phyloP scores from a whole-genome alignment of 805 yeast species.

The Groenewaldozyma salmanticensis region DNA sequence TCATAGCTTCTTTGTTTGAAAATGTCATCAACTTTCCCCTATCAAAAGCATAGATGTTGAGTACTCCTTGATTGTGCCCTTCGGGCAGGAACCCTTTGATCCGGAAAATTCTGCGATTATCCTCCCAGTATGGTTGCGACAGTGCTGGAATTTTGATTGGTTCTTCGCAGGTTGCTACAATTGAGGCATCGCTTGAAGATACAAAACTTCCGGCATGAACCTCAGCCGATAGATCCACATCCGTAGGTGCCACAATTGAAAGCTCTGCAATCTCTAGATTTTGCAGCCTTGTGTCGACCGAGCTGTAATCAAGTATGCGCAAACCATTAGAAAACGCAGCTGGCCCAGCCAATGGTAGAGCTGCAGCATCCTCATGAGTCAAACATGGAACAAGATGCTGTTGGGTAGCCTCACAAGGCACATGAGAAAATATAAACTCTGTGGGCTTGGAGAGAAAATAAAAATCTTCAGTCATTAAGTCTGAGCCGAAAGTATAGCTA shows the following conservation, averaged over 20 bases:
- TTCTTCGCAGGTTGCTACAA: slow-evolving; percentile 22
- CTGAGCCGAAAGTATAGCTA: slow-evolving; percentile 28
- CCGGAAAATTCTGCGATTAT: slow-evolving; percentile 54
- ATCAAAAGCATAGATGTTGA: slow-evolving; percentile 64
- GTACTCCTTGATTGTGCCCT: slow-evolving; percentile 54
- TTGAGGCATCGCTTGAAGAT: slow-evolving; percentile 1
- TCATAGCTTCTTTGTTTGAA: slow-evolving; percentile 31
- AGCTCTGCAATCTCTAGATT: slow-evolving; percentile 76
- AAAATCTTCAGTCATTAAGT: slow-evolving; percentile 25
- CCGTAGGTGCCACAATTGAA: slow-evolving; percentile 59
- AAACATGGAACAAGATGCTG: slow-evolving; percentile 85
- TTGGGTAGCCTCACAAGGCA: slow-evolving; percentile 66
- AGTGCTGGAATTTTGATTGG: slow-evolving; percentile 47
- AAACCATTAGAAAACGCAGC: slow-evolving; percentile 57
- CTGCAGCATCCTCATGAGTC: slow-evolving; percentile 64
- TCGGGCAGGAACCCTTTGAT: slow-evolving; percentile 76
- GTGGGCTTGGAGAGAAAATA: slow-evolving; percentile 76
- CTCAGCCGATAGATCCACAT: slow-evolving; percentile 55
- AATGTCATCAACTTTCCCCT: slow-evolving; percentile 32
- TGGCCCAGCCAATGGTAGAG: slow-evolving; percentile 81
- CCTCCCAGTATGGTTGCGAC: slow-evolving; percentile 71
- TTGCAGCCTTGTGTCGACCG: slow-evolving; percentile 60
- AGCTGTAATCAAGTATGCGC: slow-evolving; percentile 58
- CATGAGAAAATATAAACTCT: slow-evolving; percentile 70
- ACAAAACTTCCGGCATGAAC: slow-evolving; percentile 22